Evolutionary conservation across 1,139 yeast species (phyloP).

Genomic region (Debaryomyces nepalensis): DNA sequence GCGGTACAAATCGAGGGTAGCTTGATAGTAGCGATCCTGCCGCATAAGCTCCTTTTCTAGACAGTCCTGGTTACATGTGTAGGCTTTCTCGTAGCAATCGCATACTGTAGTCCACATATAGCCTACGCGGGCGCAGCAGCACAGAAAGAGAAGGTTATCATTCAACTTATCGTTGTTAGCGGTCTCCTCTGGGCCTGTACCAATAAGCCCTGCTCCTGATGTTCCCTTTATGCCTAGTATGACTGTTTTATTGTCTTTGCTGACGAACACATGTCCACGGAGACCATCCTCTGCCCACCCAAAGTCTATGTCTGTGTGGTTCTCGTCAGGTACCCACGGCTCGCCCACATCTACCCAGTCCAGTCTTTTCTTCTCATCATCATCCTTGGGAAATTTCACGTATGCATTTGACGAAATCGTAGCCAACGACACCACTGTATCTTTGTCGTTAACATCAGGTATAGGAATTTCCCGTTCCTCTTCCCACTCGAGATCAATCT

Average conservation of each 20-base stretch:
- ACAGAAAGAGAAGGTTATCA: constrained; percentile 87
- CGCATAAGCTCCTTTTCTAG: constrained; percentile 75
- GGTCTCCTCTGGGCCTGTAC: constrained; percentile 77
- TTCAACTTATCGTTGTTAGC: constrained; percentile 79
- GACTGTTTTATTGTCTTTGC: constrained; percentile 64
- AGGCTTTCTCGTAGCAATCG: constrained; percentile 85
- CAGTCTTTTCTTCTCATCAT: constrained; percentile 50
- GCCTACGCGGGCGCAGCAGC: constrained; percentile 94
- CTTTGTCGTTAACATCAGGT: constrained; percentile 77
- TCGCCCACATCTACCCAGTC: constrained; percentile 87
- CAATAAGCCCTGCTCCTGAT: constrained; percentile 80
- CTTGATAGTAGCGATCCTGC: constrained; percentile 82
- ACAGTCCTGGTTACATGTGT: constrained; percentile 89
- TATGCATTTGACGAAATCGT: constrained; percentile 92
- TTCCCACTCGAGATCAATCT: constrained; percentile 60
- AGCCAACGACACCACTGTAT: constrained; percentile 77
- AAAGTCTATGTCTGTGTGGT: constrained; percentile 48
- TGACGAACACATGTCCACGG: constrained; percentile 88
- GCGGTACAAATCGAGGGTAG: constrained; percentile 75
- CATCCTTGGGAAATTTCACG: constrained; percentile 73
- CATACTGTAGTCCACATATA: constrained; percentile 96
- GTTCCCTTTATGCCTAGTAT: constrained; percentile 92
- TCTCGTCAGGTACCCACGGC: constrained; percentile 54
- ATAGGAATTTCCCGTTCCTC: constrained; percentile 50
- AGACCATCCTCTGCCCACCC: constrained; percentile 91